Percentiles rank a stretch among this genome's conserved stretches.
Conservation (phyloP, 1,284 basidiomycete species). For the Fomitopsis pinicola region DNA sequence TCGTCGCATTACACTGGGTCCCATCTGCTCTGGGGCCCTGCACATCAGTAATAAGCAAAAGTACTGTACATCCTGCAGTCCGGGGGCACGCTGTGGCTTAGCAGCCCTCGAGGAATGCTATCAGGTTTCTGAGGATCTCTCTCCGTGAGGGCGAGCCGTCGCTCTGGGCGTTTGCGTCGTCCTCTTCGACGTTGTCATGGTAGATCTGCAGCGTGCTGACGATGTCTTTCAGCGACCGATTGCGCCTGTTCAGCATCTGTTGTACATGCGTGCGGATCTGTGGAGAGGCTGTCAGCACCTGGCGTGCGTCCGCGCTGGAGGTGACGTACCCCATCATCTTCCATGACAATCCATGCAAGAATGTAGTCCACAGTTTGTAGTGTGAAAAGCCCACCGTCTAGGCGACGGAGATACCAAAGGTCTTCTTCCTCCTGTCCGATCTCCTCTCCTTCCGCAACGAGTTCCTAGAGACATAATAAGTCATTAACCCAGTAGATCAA, state of each 20-base stretch:
- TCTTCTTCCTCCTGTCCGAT: constrained; percentile 65
- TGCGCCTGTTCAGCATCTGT: constrained; percentile 73
- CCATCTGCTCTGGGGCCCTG: too few species aligned
- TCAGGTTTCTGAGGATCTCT: constrained; percentile 67
- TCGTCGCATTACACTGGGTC: not conserved
- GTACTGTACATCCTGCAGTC: constrained; percentile 14
- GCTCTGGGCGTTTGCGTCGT: constrained; percentile 24
- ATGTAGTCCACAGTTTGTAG: constrained; percentile 92
- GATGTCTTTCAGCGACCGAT: constrained; percentile 61
- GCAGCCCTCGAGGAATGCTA: constrained; percentile 53
- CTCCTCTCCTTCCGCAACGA: constrained; percentile 55
- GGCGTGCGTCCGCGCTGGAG: not conserved
- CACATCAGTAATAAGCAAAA: constrained; percentile 4
- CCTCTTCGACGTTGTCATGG: constrained; percentile 69
- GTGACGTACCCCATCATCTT: constrained; percentile 88
- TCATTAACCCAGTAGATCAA: not conserved
- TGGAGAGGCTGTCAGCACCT: constrained; percentile 10
- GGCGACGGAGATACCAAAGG: constrained; percentile 75
- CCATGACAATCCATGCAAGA: constrained; percentile 94
- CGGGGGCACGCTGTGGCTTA: constrained; percentile 5
- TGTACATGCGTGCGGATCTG: constrained; percentile 72
- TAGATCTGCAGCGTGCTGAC: constrained; percentile 62
- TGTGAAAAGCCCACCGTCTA: constrained; percentile 86
- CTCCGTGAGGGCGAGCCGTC: constrained; percentile 50
- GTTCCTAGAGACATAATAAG: constrained; percentile 17